Evolutionary conservation across 441 rosid species (phyloP).

Genomic region (Gossypium trilobum): DNA sequence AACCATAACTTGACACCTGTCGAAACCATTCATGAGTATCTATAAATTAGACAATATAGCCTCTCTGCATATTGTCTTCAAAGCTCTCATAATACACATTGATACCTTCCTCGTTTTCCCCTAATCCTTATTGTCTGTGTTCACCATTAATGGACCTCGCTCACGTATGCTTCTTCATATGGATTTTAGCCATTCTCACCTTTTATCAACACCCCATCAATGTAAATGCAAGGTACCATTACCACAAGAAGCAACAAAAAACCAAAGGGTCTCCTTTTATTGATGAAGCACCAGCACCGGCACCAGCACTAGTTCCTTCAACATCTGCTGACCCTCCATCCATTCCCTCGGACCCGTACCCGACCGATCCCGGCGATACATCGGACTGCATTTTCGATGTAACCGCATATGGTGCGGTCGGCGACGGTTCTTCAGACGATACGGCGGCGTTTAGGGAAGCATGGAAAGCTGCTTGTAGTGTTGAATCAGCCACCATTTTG

Average conservation of each 20-base stretch:
- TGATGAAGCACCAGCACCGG: too few relatives aligned
- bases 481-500: constrained; percentile 49
- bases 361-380: constrained; percentile 26
- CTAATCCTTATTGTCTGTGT: too few relatives aligned
- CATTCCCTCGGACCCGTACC: constrained; percentile 58
- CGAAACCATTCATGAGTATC: too few relatives aligned
- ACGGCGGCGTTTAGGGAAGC: constrained; percentile 63
- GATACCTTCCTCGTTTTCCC: too few relatives aligned
- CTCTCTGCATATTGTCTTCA: too few relatives aligned
- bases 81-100: too few relatives aligned
- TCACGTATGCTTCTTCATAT: constrained; percentile 20
- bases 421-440: constrained; percentile 74
- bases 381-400: constrained; percentile 50
- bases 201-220: constrained; percentile 31
- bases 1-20: neutral
- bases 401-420: constrained; percentile 61
- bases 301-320: neutral
- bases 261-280: constrained; percentile 24
- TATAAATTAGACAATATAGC: too few relatives aligned
- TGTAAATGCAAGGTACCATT: constrained; percentile 52
- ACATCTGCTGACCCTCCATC: constrained; percentile 30
- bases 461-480: constrained; percentile 85
- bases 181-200: constrained; percentile 13
- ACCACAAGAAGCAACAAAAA: constrained; percentile 47
- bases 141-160: constrained; percentile 21